phyloP scores from a whole-genome alignment of 805 yeast species.

The Saturnispora serradocipensis region DNA sequence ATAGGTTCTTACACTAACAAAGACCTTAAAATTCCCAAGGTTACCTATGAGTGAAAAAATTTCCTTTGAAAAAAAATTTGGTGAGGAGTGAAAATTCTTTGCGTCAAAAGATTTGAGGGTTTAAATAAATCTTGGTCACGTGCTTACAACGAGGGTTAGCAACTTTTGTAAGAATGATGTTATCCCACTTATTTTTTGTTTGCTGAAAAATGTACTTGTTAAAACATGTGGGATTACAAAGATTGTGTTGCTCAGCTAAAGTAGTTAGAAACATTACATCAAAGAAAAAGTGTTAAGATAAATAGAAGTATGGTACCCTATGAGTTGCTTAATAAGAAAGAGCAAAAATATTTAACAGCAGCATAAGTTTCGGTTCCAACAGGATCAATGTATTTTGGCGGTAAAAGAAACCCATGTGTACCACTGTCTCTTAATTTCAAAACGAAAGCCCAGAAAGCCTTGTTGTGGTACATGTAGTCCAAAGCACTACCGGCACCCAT shows the following conservation, averaged over 20 bases:
- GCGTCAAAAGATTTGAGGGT: neutral
- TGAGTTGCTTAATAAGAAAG: constrained; percentile 31
- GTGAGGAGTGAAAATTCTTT: neutral
- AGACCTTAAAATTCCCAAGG: neutral
- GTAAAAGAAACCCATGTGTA: constrained; percentile 72
- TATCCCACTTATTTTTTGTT: neutral
- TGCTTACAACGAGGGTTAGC: neutral
- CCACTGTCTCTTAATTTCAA: constrained; percentile 77
- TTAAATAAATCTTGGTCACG: neutral
- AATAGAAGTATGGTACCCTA: neutral
- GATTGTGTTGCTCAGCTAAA: neutral
- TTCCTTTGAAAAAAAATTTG: neutral
- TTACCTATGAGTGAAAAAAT: neutral
- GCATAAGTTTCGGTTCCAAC: constrained; percentile 70
- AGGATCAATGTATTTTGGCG: constrained; percentile 58
- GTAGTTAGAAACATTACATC: neutral
- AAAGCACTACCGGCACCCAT: constrained; percentile 73
- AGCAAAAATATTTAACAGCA: constrained; percentile 56
- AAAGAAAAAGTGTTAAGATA: neutral
- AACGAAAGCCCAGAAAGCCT: constrained; percentile 80
- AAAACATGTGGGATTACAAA: no score
- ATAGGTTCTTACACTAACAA: constrained; percentile 1
- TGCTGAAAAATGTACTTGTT: no score
- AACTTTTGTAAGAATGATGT: neutral
- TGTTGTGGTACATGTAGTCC: constrained; percentile 76